Evolutionary conservation across 345 rosid genomes (phyloP).

Genomic region (Eucalyptus guilfoylei): DNA sequence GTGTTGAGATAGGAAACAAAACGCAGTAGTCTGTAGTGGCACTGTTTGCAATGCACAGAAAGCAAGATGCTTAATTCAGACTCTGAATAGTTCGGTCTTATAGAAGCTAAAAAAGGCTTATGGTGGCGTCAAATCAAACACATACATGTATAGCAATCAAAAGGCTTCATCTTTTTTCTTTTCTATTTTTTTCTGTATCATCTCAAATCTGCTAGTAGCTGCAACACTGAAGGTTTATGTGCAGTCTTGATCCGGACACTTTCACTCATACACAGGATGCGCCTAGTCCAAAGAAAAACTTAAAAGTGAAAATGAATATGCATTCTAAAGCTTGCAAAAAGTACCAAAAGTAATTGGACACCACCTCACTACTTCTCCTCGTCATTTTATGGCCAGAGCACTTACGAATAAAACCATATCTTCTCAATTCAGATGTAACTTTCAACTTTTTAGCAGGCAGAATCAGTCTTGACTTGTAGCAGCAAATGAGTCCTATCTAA

Average conservation of each 20-base stretch:
- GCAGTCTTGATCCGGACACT: neutral
- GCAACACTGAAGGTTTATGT: neutral
- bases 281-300: neutral
- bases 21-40: neutral
- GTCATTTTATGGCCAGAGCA: neutral
- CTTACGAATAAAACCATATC: neutral
- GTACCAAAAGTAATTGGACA: neutral
- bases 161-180: neutral
- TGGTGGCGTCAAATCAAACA: neutral
- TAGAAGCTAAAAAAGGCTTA: neutral
- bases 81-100: rapidly evolving
- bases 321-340: neutral
- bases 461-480: neutral
- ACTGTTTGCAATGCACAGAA: neutral
- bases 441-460: neutral
- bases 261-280: neutral
- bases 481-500: neutral
- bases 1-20: neutral
- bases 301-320: neutral
- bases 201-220: neutral
- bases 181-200: neutral
- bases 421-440: neutral
- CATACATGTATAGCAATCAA: neutral
- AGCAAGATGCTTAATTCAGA: neutral
- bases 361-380: neutral